Evolutionary conservation across 2,329 filamentous ascomycete genomes (phyloP), one percentile per base, ranked within the genome.

Genomic region (Periconia macrospinosa): DNA sequence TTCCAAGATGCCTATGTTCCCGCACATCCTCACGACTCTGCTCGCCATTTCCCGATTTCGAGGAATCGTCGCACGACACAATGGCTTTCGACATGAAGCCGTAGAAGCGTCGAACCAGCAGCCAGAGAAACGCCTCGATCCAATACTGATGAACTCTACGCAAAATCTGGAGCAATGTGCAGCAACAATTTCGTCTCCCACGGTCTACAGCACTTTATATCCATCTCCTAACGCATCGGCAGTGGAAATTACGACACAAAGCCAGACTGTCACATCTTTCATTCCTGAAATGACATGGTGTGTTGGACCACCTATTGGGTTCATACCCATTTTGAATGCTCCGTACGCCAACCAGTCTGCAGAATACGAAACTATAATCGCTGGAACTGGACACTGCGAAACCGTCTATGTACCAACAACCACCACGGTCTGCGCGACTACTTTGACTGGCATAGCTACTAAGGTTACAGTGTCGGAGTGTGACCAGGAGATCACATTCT

Each of bases 401-500:
- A 78, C 75, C 0, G 63, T 73, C 30, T 79, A 75, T 61, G 68
- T 64, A n/a, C 64, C 72, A 2, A 75, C 74, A 0, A 55, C 63
- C 23, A 78, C 75, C 2, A 76, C 73, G 52, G 67, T 79, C 18
- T 79, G 77, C 65, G 73, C 74, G 1, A 79, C 77, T 0, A 75
- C 71, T 0, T 65, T 79, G 30, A 76, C 68, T 2, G 75, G 72
- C 1, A 63, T 80, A 2, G 74, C 70, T 1, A 70, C 71, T 7
- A 72, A 71, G 43, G 68, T 77, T 52, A 74, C 73, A 0, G 68
- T 80, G 47, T 71, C 75, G 14, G 65, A 72, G 6, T 79, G 78
- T 56, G 65, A 66, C 20, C 76, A 80, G 50, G 69, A 78, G 18
- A 67, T 80, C 45, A 79, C 77, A 3, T 79, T 79, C 58, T 79